Percentiles rank a stretch among this genome's conserved stretches.
Evolutionary conservation across 2,329 filamentous ascomycete species (phyloP).

Genomic region (Fusarium sulawesiense): DNA sequence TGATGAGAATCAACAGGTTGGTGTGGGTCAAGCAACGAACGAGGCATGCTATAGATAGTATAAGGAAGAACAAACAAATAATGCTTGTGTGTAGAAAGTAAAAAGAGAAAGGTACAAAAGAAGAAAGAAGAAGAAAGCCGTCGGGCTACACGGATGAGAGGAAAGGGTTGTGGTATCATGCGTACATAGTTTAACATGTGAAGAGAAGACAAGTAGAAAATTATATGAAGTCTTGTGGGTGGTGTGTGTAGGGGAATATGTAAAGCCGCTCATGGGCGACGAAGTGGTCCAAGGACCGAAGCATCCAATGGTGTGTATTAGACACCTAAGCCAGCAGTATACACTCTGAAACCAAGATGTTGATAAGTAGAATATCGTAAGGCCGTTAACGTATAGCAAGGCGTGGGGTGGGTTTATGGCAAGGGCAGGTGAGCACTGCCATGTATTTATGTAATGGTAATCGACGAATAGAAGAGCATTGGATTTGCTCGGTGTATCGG

Average conservation of each 20-base stretch:
- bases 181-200: constrained; percentile 38
- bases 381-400: constrained; percentile 34
- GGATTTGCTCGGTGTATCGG: constrained; percentile 2
- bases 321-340: constrained; percentile 24
- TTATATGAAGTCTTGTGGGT: constrained; percentile 7
- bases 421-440: constrained; percentile 9
- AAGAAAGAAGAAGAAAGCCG: constrained; percentile 16
- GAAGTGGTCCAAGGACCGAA: constrained; percentile 3
- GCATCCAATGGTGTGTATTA: constrained; percentile 12
- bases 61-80: constrained; percentile 9
- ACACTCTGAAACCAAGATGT: constrained; percentile 27
- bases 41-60: not conserved
- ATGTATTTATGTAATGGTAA: constrained; percentile 26
- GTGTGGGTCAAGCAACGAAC: constrained; percentile 13
- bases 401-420: constrained; percentile 24
- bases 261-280: constrained; percentile 3
- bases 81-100: constrained; percentile 22
- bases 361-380: constrained; percentile 24
- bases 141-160: constrained; percentile 21
- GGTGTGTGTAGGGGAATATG: constrained; percentile 14
- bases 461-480: constrained; percentile 10
- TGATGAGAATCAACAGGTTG: constrained; percentile 11
- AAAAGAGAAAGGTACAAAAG: constrained; percentile 19
- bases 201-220: constrained; percentile 38
- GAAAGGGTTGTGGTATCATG: constrained; percentile 40